Evolutionary conservation across 805 yeast genomes (phyloP).

Genomic region (Cyberlindnera xylosilytica): DNA sequence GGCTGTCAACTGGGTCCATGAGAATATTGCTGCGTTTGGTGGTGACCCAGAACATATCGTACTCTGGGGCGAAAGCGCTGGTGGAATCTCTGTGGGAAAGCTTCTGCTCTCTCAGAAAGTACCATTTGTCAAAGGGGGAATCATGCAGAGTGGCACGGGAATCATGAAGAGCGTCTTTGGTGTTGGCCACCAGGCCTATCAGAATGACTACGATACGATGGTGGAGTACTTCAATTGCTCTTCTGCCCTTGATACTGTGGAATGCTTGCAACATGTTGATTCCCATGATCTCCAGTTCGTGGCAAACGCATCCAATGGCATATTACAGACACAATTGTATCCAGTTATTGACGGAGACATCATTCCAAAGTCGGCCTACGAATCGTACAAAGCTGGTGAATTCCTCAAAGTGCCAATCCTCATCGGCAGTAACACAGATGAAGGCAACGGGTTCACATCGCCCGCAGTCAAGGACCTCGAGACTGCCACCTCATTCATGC

Average conservation of each 20-base stretch:
- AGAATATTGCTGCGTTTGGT: slow-evolving; percentile 35
- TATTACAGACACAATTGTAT: neutral
- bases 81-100: slow-evolving; percentile 26
- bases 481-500: slow-evolving; percentile 1
- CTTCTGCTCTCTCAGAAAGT: slow-evolving; percentile 9
- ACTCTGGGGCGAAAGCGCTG: slow-evolving; percentile 37
- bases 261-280: slow-evolving; percentile 17
- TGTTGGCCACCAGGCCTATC: slow-evolving; percentile 2
- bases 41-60: slow-evolving; percentile 35
- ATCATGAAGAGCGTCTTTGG: slow-evolving; percentile 5
- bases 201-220: slow-evolving; percentile 5
- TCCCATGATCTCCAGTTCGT: slow-evolving; percentile 5
- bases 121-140: slow-evolving; percentile 17
- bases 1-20: slow-evolving; percentile 35
- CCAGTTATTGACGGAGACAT: slow-evolving; percentile 19
- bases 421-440: slow-evolving; percentile 25
- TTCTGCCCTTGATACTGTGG: slow-evolving; percentile 9
- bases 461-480: slow-evolving; percentile 3
- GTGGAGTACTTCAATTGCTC: slow-evolving; percentile 13
- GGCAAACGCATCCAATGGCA: slow-evolving; percentile 15
- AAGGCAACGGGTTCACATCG: slow-evolving; percentile 14
- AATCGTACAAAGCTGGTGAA: slow-evolving; percentile 9
- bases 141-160: slow-evolving; percentile 16
- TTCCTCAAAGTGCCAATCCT: slow-evolving; percentile 21
- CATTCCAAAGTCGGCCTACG: slow-evolving; percentile 13